phyloP scores from a whole-genome alignment of 257 asterid genomes.

The Cruciata laevipes region DNA sequence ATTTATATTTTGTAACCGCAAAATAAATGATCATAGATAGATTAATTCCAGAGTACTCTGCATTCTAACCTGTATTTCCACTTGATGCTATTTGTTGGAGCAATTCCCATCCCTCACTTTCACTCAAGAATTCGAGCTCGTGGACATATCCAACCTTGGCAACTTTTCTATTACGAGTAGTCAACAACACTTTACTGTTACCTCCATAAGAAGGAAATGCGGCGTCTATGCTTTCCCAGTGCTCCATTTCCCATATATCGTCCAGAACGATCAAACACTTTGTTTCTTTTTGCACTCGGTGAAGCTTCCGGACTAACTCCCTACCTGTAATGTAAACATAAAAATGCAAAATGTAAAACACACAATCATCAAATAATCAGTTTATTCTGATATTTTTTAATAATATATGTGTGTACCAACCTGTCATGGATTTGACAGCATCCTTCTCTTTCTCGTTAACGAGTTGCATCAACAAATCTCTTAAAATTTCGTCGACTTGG shows the following conservation, averaged over 20 bases:
- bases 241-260: constrained; percentile 10
- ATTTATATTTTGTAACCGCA: no score
- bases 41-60: no score
- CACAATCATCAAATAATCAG: constrained; percentile 9
- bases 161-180: constrained; percentile 7
- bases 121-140: neutral
- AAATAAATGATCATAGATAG: no score
- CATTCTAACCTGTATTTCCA: constrained; percentile 2
- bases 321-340: no score
- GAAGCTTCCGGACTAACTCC: neutral
- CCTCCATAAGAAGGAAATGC: neutral
- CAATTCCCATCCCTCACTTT: constrained; percentile 8
- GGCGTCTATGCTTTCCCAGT: neutral
- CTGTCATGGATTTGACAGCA: neutral
- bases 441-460: neutral
- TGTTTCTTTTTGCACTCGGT: neutral
- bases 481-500: constrained; percentile 6
- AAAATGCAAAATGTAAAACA: no score
- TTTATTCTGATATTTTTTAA: no score
- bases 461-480: constrained; percentile 12
- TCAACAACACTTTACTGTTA: constrained; percentile 4
- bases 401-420: no score
- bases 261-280: constrained; percentile 13
- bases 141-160: constrained; percentile 2
- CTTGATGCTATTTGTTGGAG: constrained; percentile 3